A percentile compares a stretch with the other conserved stretches of the same genome.
Conservation (phyloP, 495 filamentous ascomycete genomes). For the Saxophila tyrrhenica region DNA sequence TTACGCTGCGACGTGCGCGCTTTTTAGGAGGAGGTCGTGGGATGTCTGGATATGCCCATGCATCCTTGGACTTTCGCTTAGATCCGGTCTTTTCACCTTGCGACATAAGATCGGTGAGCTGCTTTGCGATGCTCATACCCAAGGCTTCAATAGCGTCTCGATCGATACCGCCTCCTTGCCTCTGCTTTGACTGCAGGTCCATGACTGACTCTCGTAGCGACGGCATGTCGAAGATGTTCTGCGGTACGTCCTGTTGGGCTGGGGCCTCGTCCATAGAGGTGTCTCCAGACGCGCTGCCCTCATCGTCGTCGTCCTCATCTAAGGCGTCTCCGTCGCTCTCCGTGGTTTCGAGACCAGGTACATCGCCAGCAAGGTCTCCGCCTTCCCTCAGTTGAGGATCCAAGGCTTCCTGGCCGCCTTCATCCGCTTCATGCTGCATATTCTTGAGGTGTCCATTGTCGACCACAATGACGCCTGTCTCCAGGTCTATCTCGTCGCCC, state of each 20-base stretch:
- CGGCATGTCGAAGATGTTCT: conserved; percentile 5
- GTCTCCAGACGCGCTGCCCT: not conserved
- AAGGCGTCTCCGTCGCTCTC: not conserved
- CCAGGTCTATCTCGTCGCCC: conserved; percentile 71
- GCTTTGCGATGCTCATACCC: conserved; percentile 13
- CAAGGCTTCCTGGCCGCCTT: conserved; percentile 4
- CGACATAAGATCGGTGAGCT: conserved; percentile 11
- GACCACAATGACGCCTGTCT: conserved; percentile 66
- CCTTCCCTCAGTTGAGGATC: not conserved
- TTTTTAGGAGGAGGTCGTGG: not conserved
- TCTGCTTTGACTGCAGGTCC: conserved; percentile 1
- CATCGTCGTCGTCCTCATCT: not conserved
- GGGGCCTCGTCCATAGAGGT: not conserved
- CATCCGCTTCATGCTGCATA: conserved; percentile 21
- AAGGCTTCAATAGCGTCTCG: conserved; percentile 10
- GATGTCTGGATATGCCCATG: conserved; percentile 14
- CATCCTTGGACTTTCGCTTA: conserved; percentile 3
- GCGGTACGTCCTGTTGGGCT: not conserved
- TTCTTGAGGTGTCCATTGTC: conserved; percentile 68
- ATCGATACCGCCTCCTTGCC: not conserved
- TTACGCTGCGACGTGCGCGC: not conserved
- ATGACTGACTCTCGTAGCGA: conserved; percentile 4
- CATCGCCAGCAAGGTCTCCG: not conserved
- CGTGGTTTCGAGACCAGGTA: not conserved
- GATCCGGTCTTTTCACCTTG: not conserved